These are phyloP conservation scores for Arachnomyces sp. DNA, from an alignment of 2,329 filamentous ascomycete genomes.

Conservation along the genomic window DNA sequence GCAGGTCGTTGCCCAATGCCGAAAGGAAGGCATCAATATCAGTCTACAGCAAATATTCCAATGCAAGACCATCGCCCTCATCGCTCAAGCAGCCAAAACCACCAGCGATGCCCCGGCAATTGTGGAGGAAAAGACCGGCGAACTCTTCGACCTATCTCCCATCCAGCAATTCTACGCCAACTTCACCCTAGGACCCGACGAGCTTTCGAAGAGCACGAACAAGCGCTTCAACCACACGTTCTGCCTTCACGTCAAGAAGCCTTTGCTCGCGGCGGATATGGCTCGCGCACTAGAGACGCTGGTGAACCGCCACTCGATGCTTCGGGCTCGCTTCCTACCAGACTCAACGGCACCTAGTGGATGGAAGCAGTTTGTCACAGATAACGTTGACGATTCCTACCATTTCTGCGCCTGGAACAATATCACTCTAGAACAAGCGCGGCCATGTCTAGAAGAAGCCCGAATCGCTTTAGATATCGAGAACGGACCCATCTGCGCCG, in stretches of 20 bases:
- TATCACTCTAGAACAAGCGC: slow-evolving; percentile 14
- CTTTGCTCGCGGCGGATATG: slow-evolving; percentile 18
- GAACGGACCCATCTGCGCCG: slow-evolving; percentile 33
- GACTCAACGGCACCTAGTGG: slow-evolving; percentile 5
- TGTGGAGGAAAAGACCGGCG: slow-evolving; percentile 19
- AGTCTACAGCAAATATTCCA: slow-evolving; percentile 22
- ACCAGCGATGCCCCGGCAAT: slow-evolving; percentile 25
- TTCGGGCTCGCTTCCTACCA: slow-evolving; percentile 26
- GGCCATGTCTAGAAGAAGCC: slow-evolving; percentile 21
- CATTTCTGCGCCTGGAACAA: slow-evolving; percentile 18
- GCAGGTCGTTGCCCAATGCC: slow-evolving; percentile 6
- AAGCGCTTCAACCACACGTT: slow-evolving; percentile 34
- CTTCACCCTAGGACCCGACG: slow-evolving; percentile 23
- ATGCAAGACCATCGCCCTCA: slow-evolving; percentile 38
- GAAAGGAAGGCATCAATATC: slow-evolving; percentile 3
- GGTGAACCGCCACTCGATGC: slow-evolving; percentile 31
- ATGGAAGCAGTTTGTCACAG: slow-evolving; percentile 24
- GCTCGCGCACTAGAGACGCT: slow-evolving; percentile 24
- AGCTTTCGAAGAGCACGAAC: slow-evolving; percentile 5
- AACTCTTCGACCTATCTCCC: slow-evolving; percentile 28
- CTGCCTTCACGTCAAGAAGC: slow-evolving; percentile 23
- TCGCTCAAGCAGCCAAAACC: slow-evolving; percentile 24
- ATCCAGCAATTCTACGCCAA: slow-evolving; percentile 33
- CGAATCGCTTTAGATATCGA: slow-evolving; percentile 29
- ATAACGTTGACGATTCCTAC: slow-evolving; percentile 23